Evolutionary conservation across 2,329 filamentous ascomycete species (phyloP), one percentile per base, ranked within the genome.

Genomic region (Ophiosphaerella herpotricha): DNA sequence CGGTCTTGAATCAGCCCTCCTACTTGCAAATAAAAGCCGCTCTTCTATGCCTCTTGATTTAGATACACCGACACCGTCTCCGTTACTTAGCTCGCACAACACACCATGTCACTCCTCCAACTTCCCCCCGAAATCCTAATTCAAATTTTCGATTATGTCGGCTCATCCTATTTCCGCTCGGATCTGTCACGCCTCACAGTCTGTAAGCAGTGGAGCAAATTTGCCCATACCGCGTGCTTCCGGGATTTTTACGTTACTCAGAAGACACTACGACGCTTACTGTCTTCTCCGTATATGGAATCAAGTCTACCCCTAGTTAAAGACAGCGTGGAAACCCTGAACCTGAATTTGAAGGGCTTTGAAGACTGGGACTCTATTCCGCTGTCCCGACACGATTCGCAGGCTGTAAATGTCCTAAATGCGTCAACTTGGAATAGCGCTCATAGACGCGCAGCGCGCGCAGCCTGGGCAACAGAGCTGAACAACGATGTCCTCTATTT

Each of bases 111-210:
- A 51, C 50, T 58, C 38, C 51, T 61, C 36, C 46, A 61, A 61
- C 53, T 61, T 39, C 53, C 56, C n/a, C 16, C 54, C 26, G 60
- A 63, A 51, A 59, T 14, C 34, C 38, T 63, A 39, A 39, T 58
- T 34, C 47, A 54, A 46, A 58, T 60, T 32, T 54, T 58, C 47
- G 39, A 53, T 49, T 48, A 60, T 50, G 48, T 61, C 36, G 58
- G 53, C 46, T 58, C 56, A 48, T 54, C 50, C 35, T 60, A 63
- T 52, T 60, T 58, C 50, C 55, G 57, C 48, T 54, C 43, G 34
- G 48, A 63, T 54, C 39, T 63, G 37, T 51, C 51, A 57, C 54
- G 54, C 49, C 53, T 63, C 41, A 53, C 50, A 49, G 52, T 63
- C 48, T 59, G 54, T 50, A 63, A 57, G 52, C 46, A 59, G 55